Conservation (phyloP, 306 rosid species). For the Medicago ruthenica region DNA sequence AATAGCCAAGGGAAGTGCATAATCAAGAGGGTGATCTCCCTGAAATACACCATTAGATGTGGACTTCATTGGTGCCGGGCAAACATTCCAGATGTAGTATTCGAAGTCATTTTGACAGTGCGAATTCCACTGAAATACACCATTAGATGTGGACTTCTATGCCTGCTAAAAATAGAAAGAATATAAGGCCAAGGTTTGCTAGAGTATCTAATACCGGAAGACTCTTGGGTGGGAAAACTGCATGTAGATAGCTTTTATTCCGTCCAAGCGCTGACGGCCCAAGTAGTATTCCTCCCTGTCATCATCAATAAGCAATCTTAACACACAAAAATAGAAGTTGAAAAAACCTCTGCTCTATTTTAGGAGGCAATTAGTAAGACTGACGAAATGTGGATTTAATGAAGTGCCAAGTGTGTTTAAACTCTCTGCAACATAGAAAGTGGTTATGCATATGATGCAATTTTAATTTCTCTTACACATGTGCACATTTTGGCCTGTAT, state of each 20-base stretch:
- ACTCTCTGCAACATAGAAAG: neutral
- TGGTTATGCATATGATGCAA: neutral
- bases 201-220: conserved; percentile 82
- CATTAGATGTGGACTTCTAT: too few species aligned
- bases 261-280: conserved; percentile 92
- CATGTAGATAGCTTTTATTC: conserved; percentile 59
- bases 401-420: neutral
- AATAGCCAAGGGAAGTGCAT: conserved; percentile 71
- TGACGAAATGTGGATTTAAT: conserved; percentile 6
- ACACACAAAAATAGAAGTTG: neutral
- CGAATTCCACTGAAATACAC: conserved; percentile 9
- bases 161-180: conserved; percentile 82
- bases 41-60: conserved; percentile 84
- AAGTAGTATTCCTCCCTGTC: conserved; percentile 86
- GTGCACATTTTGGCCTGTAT: conserved; percentile 21
- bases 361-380: too few species aligned
- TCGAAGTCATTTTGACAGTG: conserved; percentile 53
- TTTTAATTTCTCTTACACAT: neutral
- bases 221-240: conserved; percentile 79
- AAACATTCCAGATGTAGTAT: conserved; percentile 45
- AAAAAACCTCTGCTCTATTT: neutral
- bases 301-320: conserved; percentile 27
- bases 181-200: conserved; percentile 85
- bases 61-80: conserved; percentile 69
- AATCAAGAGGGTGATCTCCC: conserved; percentile 88